These are phyloP conservation scores for Kurtzmaniella quercitrusa DNA, from an alignment of 1,139 yeast species.

Conservation along the genomic window DNA sequence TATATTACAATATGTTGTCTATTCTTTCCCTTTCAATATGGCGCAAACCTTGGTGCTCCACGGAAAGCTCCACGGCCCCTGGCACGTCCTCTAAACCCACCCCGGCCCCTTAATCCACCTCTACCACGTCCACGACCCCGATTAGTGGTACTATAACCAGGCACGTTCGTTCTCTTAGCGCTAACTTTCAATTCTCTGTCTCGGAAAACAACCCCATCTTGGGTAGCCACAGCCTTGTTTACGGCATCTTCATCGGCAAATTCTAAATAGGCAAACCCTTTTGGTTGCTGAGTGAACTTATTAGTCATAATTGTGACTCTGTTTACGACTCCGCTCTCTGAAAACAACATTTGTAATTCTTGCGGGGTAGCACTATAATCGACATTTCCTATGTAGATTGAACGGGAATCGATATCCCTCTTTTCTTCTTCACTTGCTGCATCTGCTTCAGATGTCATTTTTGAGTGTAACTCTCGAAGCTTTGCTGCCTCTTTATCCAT, in stretches of 20 bases:
- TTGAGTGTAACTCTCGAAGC: conserved; percentile 23
- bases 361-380: conserved; percentile 78
- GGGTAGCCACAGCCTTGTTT: conserved; percentile 54
- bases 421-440: conserved; percentile 27
- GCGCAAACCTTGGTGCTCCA: conserved; percentile 20
- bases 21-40: conserved; percentile 8
- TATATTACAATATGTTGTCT: not conserved
- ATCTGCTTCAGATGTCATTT: conserved; percentile 13
- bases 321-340: conserved; percentile 70
- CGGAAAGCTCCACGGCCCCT: conserved; percentile 21
- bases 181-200: conserved; percentile 69
- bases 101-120: conserved; percentile 22
- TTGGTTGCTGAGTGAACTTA: conserved; percentile 72
- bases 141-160: conserved; percentile 53
- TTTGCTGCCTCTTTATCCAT: conserved; percentile 28
- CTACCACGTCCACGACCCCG: conserved; percentile 39
- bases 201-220: conserved; percentile 62
- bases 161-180: conserved; percentile 77
- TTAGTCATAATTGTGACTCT: conserved; percentile 78
- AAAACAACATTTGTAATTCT: conserved; percentile 76
- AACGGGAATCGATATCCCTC: conserved; percentile 61
- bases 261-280: conserved; percentile 84
- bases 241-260: conserved; percentile 64
- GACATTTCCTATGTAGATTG: conserved; percentile 85
- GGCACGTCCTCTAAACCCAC: conserved; percentile 16